Conservation (phyloP, 73 alveolate genomes). For the Paramecium primaurelia region DNA sequence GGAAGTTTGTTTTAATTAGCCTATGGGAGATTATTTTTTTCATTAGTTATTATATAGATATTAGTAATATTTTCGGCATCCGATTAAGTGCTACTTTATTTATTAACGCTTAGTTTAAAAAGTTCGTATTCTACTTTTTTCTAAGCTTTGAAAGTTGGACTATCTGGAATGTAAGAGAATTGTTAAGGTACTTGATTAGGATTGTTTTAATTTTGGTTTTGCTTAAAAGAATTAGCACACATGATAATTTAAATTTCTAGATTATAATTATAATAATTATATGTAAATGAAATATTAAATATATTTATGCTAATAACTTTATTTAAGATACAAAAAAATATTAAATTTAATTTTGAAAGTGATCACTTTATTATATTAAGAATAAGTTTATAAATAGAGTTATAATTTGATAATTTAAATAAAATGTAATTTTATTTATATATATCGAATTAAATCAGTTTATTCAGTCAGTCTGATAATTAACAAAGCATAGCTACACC, state of each 20-base stretch:
- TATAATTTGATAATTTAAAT: not conserved
- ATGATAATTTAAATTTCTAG: not conserved
- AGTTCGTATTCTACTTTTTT: not conserved
- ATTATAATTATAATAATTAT: not conserved
- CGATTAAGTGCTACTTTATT: not conserved
- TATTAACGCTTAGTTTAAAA: not conserved
- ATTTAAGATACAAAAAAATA: not conserved
- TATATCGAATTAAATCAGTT: not conserved
- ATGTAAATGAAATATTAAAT: not conserved
- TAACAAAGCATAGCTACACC: constrained; percentile 93
- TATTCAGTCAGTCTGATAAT: constrained; percentile 22
- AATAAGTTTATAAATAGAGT: not conserved
- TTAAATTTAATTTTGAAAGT: not conserved
- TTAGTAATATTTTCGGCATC: not conserved
- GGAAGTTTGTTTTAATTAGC: not conserved
- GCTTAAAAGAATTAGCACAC: not conserved
- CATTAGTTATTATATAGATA: not conserved
- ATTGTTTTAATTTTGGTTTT: not conserved
- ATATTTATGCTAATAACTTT: not conserved
- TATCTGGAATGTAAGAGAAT: not conserved
- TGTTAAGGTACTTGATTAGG: not conserved
- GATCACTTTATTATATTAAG: not conserved
- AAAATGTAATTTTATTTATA: not conserved
- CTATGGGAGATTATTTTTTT: not conserved
- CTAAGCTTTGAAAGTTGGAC: not conserved